phyloP scores from a whole-genome alignment of 2,329 filamentous ascomycete species.

The Aspergillus neotritici region DNA sequence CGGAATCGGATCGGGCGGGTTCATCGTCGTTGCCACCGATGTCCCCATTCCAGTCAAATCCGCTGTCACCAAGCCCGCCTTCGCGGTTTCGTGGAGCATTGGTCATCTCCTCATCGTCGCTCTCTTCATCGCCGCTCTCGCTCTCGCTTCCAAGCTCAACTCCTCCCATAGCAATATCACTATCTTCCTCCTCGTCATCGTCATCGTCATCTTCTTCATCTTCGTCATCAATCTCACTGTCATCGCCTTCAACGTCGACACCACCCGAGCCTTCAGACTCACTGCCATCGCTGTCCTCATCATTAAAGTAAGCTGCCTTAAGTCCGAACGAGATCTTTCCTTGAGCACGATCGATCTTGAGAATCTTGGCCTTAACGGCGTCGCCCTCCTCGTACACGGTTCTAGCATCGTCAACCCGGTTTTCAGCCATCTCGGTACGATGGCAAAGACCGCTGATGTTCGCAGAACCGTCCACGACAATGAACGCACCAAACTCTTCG shows the following conservation, averaged over 20 bases:
- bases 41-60: conserved; percentile 83
- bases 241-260: conserved; percentile 32
- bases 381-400: conserved; percentile 89
- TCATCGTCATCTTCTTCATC: conserved; percentile 31
- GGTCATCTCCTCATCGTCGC: conserved; percentile 40
- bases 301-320: conserved; percentile 84
- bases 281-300: conserved; percentile 46
- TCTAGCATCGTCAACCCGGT: conserved; percentile 72
- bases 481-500: conserved; percentile 90
- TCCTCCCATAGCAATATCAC: conserved; percentile 36
- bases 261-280: conserved; percentile 28
- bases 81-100: conserved; percentile 33
- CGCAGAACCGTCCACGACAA: conserved; percentile 77
- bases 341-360: conserved; percentile 69
- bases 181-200: conserved; percentile 22
- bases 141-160: conserved; percentile 41
- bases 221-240: conserved; percentile 21
- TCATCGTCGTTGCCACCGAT: conserved; percentile 50
- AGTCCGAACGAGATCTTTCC: conserved; percentile 82
- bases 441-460: conserved; percentile 94
- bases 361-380: conserved; percentile 81
- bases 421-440: conserved; percentile 83
- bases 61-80: conserved; percentile 62
- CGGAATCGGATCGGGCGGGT: conserved; percentile 47
- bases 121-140: conserved; percentile 43